Evolutionary conservation across 2,329 filamentous ascomycete genomes (phyloP).

Genomic region (Botrytis hyacinthi): DNA sequence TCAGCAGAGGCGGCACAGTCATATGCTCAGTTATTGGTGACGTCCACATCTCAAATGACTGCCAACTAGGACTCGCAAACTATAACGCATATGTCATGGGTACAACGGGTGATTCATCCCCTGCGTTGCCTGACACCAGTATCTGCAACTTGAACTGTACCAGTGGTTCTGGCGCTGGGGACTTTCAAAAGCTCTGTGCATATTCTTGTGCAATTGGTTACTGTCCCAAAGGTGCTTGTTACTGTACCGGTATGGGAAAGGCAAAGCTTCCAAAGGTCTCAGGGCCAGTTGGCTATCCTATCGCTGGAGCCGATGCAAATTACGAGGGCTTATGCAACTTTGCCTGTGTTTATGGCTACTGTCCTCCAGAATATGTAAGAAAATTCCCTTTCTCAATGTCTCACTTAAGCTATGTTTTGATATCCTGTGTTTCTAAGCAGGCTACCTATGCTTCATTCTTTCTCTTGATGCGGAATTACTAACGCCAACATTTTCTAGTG

Average conservation of each 20-base stretch:
- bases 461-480: not conserved
- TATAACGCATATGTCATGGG: slow-evolving; percentile 5
- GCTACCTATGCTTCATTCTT: not conserved
- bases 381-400: not conserved
- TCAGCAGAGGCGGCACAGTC: not conserved
- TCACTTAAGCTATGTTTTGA: not conserved
- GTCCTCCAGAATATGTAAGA: slow-evolving; percentile 1
- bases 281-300: not conserved
- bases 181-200: slow-evolving; percentile 41
- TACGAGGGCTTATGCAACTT: slow-evolving; percentile 3
- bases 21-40: not conserved
- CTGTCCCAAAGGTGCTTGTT: slow-evolving; percentile 24
- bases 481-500: not conserved
- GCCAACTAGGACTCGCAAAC: not conserved
- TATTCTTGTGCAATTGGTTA: slow-evolving; percentile 33
- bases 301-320: slow-evolving; percentile 1
- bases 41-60: not conserved
- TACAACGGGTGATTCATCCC: not conserved
- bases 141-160: slow-evolving; percentile 21
- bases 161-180: slow-evolving; percentile 34
- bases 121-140: not conserved
- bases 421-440: not conserved
- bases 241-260: slow-evolving; percentile 6
- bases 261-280: not conserved
- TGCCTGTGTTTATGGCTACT: slow-evolving; percentile 12